A percentile compares a stretch with the other conserved stretches of the same genome.
phyloP scores from a whole-genome alignment of 306 rosid species.

The Rosa lucieae region DNA sequence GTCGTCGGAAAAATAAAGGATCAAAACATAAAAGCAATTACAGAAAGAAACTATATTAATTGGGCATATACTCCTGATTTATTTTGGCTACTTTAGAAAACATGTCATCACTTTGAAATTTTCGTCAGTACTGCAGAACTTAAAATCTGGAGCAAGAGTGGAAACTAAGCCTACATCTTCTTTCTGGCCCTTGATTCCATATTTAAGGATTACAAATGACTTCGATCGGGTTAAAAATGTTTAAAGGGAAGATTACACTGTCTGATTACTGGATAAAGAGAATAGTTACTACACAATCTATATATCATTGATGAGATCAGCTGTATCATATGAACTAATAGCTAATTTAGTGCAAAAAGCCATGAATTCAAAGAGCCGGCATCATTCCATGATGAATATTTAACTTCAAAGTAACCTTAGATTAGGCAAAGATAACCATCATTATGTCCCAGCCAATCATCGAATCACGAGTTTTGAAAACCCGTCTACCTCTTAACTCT shows the following conservation, averaged over 20 bases:
- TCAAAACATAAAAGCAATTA: background rate
- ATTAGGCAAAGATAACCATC: constrained; percentile 24
- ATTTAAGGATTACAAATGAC: background rate
- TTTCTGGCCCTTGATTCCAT: background rate
- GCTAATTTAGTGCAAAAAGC: constrained; percentile 12
- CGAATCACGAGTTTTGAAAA: constrained; percentile 28
- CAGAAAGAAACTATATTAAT: background rate
- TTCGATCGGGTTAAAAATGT: background rate
- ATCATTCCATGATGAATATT: constrained; percentile 29
- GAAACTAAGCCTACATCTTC: background rate
- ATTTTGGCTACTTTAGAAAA: background rate
- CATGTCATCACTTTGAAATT: background rate
- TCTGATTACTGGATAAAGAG: background rate
- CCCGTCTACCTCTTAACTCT: constrained; percentile 39
- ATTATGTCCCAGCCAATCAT: constrained; percentile 39
- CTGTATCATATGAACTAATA: constrained; percentile 5
- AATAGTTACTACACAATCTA: background rate
- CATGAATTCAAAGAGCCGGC: constrained; percentile 19
- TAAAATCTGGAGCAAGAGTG: background rate
- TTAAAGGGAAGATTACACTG: constrained; percentile 6
- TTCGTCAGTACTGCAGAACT: background rate
- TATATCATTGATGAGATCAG: background rate
- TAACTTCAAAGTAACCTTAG: constrained; percentile 9
- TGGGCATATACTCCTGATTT: background rate
- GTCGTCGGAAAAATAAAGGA: background rate